phyloP scores from a whole-genome alignment of 305 asterid genomes.

The Fraxinus xanthoxyloides region DNA sequence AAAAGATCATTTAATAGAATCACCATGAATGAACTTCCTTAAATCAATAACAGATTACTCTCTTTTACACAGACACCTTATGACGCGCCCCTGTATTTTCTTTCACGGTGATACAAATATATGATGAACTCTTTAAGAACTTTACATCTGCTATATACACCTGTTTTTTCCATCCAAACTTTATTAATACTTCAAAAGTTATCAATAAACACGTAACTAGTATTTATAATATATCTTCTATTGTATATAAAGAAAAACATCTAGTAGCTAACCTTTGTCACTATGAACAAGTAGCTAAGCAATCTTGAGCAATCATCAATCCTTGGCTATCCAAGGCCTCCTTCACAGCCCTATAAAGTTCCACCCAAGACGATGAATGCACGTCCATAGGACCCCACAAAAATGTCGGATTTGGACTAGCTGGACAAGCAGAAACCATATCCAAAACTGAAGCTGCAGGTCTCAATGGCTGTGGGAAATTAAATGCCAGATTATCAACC shows the following conservation, averaged over 20 bases:
- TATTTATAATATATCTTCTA: conserved; percentile 15
- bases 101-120: conserved; percentile 10
- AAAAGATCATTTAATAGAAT: neutral
- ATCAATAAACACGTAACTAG: conserved; percentile 13
- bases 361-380: conserved; percentile 52
- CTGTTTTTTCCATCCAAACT: conserved; percentile 19
- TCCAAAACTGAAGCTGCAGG: conserved; percentile 74
- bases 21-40: neutral
- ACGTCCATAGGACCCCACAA: conserved; percentile 43
- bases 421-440: conserved; percentile 67
- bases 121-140: conserved; percentile 10
- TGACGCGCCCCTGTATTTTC: neutral
- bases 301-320: conserved; percentile 43
- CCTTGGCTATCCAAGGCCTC: conserved; percentile 47
- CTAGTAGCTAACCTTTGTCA: conserved; percentile 23
- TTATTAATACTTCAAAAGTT: conserved; percentile 20
- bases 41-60: neutral
- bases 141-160: conserved; percentile 27
- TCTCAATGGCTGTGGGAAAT: conserved; percentile 54
- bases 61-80: neutral
- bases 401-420: conserved; percentile 69
- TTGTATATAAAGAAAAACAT: neutral
- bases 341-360: conserved; percentile 59
- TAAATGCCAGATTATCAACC: conserved; percentile 79
- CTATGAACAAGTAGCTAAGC: conserved; percentile 61